A percentile compares a stretch with the other conserved stretches of the same genome.
These are phyloP conservation scores for Metschnikowia kofuensis DNA, from an alignment of 805 yeast species.

Conservation along the genomic window DNA sequence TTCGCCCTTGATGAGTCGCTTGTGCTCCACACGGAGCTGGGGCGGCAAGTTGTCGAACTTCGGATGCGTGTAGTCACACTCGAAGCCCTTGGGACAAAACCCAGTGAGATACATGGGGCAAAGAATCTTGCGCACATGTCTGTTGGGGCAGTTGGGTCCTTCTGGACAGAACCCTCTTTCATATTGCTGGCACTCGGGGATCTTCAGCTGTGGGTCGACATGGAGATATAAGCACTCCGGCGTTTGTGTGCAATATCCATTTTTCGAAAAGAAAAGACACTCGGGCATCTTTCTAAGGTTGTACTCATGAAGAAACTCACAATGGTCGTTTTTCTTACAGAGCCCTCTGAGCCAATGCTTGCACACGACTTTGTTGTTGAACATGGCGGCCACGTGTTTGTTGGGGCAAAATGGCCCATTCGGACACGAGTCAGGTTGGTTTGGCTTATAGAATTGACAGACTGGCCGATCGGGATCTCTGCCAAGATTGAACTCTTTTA, in stretches of 20 bases:
- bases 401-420: constrained; percentile 81
- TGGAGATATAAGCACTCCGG: constrained; percentile 94
- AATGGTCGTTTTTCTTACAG: constrained; percentile 93
- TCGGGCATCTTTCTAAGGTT: constrained; percentile 95
- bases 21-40: constrained; percentile 18
- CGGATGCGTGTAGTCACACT: constrained; percentile 82
- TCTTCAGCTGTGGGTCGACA: constrained; percentile 81
- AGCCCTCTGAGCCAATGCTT: constrained; percentile 98
- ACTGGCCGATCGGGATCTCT: constrained; percentile 82
- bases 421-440: constrained; percentile 68
- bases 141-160: constrained; percentile 80
- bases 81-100: constrained; percentile 86
- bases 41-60: constrained; percentile 55
- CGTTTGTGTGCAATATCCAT: constrained; percentile 84
- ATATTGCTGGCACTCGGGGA: constrained; percentile 85
- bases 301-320: constrained; percentile 95
- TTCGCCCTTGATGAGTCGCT: constrained; percentile 18
- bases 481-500: constrained; percentile 77
- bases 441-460: constrained; percentile 67
- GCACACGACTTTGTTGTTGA: constrained; percentile 70
- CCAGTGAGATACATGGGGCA: constrained; percentile 86
- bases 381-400: constrained; percentile 67
- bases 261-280: constrained; percentile 80
- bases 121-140: constrained; percentile 72
- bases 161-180: constrained; percentile 87